phyloP scores from a whole-genome alignment of 1,139 yeast species.

The Blastobotrys indianensis region DNA sequence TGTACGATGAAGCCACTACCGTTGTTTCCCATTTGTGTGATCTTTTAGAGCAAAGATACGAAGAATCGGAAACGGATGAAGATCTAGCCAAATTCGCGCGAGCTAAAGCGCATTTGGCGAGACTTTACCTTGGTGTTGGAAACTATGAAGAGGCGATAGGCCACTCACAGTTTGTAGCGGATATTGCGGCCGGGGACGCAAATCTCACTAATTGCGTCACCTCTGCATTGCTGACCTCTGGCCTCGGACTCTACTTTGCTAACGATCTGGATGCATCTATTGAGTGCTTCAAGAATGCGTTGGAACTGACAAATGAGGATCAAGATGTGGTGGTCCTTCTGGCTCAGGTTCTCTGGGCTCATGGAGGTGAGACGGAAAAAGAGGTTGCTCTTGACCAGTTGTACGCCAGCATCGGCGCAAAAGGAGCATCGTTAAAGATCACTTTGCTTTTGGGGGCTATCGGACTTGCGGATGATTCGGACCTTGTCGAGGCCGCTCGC shows the following conservation, averaged over 20 bases:
- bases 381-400: conserved; percentile 62
- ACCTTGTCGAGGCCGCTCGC: conserved; percentile 56
- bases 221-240: conserved; percentile 64
- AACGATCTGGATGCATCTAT: conserved; percentile 60
- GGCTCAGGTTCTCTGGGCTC: conserved; percentile 74
- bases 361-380: conserved; percentile 54
- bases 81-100: conserved; percentile 48
- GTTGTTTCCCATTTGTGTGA: conserved; percentile 44
- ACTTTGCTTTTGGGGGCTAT: conserved; percentile 77
- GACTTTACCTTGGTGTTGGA: conserved; percentile 58
- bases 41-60: conserved; percentile 54
- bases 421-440: conserved; percentile 56
- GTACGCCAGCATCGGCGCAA: conserved; percentile 49
- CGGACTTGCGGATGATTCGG: conserved; percentile 53
- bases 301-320: conserved; percentile 51
- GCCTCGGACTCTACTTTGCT: conserved; percentile 60
- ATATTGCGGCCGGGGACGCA: conserved; percentile 33
- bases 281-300: conserved; percentile 56
- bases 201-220: conserved; percentile 34
- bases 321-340: conserved; percentile 63
- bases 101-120: conserved; percentile 63
- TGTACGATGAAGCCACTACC: conserved; percentile 48
- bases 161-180: conserved; percentile 50
- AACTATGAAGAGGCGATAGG: conserved; percentile 56
- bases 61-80: conserved; percentile 45